Conservation (phyloP, 108 stramenopile species). For the Stephanodiscus triporus region DNA sequence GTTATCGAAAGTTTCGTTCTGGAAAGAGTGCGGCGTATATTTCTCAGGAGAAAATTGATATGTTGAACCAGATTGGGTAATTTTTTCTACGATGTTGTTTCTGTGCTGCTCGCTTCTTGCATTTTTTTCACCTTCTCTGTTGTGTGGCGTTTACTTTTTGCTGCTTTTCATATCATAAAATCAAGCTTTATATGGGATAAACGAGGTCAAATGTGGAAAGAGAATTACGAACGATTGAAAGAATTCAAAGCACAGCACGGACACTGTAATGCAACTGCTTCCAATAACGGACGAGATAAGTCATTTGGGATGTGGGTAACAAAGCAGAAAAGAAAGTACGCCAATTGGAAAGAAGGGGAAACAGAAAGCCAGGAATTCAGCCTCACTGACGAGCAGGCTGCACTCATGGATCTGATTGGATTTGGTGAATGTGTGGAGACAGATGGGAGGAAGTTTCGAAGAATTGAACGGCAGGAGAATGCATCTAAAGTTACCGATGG, state of each 20-base stretch:
- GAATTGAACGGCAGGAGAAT: neutral
- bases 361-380: conserved; percentile 12
- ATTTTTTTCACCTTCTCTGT: neutral
- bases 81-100: neutral
- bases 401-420: conserved; percentile 20
- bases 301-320: conserved; percentile 28
- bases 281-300: conserved; percentile 18
- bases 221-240: conserved; percentile 37
- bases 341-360: conserved; percentile 11
- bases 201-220: conserved; percentile 29
- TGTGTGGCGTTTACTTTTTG: neutral
- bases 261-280: conserved; percentile 26
- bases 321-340: conserved; percentile 29
- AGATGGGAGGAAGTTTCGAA: conserved; percentile 14
- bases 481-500: neutral
- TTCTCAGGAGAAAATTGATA: conserved; percentile 44
- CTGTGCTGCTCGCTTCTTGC: neutral
- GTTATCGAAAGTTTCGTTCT: conserved; percentile 27
- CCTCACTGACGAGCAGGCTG: conserved; percentile 22
- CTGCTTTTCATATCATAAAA: neutral
- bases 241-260: conserved; percentile 25
- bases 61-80: conserved; percentile 45
- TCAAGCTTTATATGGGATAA: conserved; percentile 40
- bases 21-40: conserved; percentile 35
- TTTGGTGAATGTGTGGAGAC: conserved; percentile 7